Conservation (phyloP, 306 rosid genomes). For the Lathyrus oleraceus region DNA sequence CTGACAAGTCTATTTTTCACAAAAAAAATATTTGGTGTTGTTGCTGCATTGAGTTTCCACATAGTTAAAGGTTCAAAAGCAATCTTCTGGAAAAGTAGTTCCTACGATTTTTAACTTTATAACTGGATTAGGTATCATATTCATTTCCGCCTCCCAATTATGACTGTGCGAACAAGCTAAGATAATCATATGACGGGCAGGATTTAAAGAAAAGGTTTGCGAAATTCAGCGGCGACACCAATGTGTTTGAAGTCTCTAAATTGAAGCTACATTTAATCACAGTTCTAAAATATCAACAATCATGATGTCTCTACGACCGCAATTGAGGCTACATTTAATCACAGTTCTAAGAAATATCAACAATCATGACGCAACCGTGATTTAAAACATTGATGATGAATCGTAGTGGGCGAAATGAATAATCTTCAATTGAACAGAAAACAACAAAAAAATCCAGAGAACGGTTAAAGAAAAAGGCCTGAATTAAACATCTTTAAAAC, state of each 20-base stretch:
- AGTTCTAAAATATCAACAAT: background rate
- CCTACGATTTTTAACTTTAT: background rate
- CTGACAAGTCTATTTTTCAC: conserved; percentile 1
- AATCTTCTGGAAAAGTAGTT: conserved; percentile 13
- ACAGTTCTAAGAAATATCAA: background rate
- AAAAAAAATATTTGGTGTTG: background rate
- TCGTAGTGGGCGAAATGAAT: background rate
- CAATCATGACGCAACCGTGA: background rate
- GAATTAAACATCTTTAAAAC: background rate
- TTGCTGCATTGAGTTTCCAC: conserved; percentile 10
- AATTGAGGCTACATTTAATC: background rate
- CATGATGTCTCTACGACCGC: background rate
- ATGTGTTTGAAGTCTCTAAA: background rate
- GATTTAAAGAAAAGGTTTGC: background rate
- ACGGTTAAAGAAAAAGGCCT: background rate
- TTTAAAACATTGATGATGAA: background rate
- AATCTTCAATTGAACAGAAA: background rate
- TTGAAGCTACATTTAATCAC: background rate
- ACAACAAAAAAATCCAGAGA: conserved; percentile 9
- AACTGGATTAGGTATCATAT: background rate
- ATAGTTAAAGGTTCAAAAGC: background rate
- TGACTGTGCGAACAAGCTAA: background rate
- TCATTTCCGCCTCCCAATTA: background rate
- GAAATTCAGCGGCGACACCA: background rate
- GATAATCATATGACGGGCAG: background rate